A percentile compares a stretch with the other conserved stretches of the same genome.
Conservation (phyloP, 306 rosid species). For the Pachyrhizus erosus region DNA sequence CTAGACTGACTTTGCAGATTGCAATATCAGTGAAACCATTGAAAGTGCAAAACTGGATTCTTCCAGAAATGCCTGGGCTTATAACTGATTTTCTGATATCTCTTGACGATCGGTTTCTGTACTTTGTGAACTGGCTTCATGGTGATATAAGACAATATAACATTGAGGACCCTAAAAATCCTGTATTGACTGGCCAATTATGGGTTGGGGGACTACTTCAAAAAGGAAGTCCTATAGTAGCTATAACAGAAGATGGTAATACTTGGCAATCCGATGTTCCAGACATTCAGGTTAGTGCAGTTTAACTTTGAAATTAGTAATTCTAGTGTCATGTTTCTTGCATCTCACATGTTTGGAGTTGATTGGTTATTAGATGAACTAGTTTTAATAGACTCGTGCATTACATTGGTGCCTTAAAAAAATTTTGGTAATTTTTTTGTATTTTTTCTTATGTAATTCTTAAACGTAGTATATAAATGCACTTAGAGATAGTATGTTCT, state of each 20-base stretch:
- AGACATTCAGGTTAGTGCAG: slow-evolving; percentile 62
- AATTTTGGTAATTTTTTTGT: neutral
- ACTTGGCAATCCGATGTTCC: slow-evolving; percentile 69
- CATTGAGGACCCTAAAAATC: slow-evolving; percentile 69
- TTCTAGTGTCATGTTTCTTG: neutral
- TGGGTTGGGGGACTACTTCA: slow-evolving; percentile 81
- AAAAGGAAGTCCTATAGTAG: slow-evolving; percentile 66
- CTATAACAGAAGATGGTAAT: slow-evolving; percentile 64
- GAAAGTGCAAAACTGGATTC: slow-evolving; percentile 81
- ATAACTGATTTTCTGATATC: slow-evolving; percentile 78
- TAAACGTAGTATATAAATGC: no score
- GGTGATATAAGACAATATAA: slow-evolving; percentile 82
- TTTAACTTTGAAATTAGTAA: neutral
- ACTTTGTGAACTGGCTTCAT: slow-evolving; percentile 83
- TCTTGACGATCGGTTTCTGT: slow-evolving; percentile 74
- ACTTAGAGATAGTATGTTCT: no score
- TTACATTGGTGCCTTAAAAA: neutral
- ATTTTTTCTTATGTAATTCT: no score
- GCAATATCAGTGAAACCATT: slow-evolving; percentile 64
- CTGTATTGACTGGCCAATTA: slow-evolving; percentile 64
- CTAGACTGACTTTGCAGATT: slow-evolving; percentile 51
- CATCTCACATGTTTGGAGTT: neutral
- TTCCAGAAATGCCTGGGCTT: slow-evolving; percentile 84
- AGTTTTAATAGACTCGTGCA: neutral
- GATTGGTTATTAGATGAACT: neutral